These are phyloP conservation scores for Erysimum cheiranthoides DNA, from an alignment of 345 rosid genomes.

Conservation along the genomic window DNA sequence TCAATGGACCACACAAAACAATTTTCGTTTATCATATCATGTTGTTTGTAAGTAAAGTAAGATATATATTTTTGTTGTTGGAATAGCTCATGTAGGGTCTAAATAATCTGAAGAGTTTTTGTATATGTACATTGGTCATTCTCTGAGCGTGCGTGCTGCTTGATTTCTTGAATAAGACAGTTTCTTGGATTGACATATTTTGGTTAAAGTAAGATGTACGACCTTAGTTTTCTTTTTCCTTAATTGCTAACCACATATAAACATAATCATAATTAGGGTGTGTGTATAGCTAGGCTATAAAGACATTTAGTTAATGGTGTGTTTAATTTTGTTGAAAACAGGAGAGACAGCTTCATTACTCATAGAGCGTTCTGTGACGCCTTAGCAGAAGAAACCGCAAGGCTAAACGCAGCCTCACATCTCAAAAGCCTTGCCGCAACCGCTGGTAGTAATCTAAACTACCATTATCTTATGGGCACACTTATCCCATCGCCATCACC, in stretches of 20 bases:
- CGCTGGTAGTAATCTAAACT: slow-evolving; percentile 40
- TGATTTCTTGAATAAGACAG: slow-evolving; percentile 32
- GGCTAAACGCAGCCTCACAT: slow-evolving; percentile 76
- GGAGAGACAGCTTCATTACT: slow-evolving; percentile 94
- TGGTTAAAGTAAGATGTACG: slow-evolving; percentile 18
- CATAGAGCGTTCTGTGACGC: slow-evolving; percentile 99
- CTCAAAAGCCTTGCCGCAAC: slow-evolving; percentile 45
- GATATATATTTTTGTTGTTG: slow-evolving; percentile 2
- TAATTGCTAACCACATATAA: not conserved
- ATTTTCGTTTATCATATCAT: not conserved
- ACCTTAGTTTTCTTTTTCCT: not conserved
- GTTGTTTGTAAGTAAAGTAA: slow-evolving; percentile 9
- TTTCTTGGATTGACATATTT: slow-evolving; percentile 32
- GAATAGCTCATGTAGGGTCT: slow-evolving; percentile 36
- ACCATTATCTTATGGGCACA: slow-evolving; percentile 68
- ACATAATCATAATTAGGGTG: not conserved
- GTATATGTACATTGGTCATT: slow-evolving; percentile 14
- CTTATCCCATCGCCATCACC: slow-evolving; percentile 44
- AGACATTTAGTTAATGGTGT: not conserved
- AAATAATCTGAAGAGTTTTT: not conserved
- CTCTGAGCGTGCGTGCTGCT: slow-evolving; percentile 29
- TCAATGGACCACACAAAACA: slow-evolving; percentile 8
- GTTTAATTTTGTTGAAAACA: slow-evolving; percentile 43
- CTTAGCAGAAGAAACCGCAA: slow-evolving; percentile 92
- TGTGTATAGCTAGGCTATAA: not conserved